A percentile compares a stretch with the other conserved stretches of the same genome.
phyloP scores from a whole-genome alignment of 352 stramenopile genomes.

The Globisporangium nunn region DNA sequence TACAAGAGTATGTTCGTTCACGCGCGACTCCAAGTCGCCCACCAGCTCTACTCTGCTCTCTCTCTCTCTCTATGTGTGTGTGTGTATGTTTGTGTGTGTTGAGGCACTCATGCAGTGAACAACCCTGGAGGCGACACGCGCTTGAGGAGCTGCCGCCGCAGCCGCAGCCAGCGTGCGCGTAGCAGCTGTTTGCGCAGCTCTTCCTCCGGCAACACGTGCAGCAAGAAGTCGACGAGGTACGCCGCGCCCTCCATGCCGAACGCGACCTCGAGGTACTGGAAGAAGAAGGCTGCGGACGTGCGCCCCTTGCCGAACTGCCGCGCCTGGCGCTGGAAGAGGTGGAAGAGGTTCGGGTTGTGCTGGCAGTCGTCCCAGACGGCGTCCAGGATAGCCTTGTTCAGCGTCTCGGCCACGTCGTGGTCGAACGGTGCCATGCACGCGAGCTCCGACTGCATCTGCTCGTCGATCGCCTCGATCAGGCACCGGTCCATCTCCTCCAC shows the following conservation, averaged over 20 bases:
- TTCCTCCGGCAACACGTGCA: constrained; percentile 68
- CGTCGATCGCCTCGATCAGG: constrained; percentile 57
- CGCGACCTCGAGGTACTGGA: constrained; percentile 76
- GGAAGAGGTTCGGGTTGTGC: constrained; percentile 79
- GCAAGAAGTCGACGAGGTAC: constrained; percentile 79
- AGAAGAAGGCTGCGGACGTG: constrained; percentile 48
- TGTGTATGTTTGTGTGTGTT: not conserved
- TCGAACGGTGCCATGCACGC: constrained; percentile 39
- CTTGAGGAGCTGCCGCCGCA: constrained; percentile 56
- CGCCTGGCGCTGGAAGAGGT: constrained; percentile 74
- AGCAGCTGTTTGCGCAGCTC: constrained; percentile 57
- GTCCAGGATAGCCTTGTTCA: constrained; percentile 72
- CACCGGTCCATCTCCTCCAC: constrained; percentile 70
- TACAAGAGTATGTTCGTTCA: not conserved
- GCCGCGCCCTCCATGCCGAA: constrained; percentile 63
- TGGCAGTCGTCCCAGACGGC: constrained; percentile 82
- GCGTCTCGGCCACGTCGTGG: constrained; percentile 47
- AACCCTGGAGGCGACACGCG: constrained; percentile 29
- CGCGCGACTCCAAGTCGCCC: not conserved
- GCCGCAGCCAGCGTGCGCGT: constrained; percentile 52
- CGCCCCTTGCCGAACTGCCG: constrained; percentile 65
- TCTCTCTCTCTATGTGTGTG: not conserved
- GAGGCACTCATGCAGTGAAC: not conserved
- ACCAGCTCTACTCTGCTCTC: not conserved
- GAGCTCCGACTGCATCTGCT: constrained; percentile 28